Evolutionary conservation across 1,284 basidiomycete genomes (phyloP).

Genomic region (Ceratobasidium papillatum): DNA sequence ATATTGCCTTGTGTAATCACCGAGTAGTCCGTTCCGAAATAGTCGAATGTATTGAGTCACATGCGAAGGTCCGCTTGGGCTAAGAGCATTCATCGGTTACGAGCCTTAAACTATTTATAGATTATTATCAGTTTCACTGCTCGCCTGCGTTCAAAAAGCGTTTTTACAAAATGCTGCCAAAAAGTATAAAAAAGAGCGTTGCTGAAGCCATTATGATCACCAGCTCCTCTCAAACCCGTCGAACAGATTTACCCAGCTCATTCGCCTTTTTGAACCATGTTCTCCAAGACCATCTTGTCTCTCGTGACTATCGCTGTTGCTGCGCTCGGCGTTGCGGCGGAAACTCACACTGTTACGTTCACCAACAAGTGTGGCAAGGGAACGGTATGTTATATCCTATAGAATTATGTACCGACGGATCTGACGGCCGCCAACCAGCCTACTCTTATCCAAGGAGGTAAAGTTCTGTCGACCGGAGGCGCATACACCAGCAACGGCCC

Average conservation of each 20-base stretch:
- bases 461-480: conserved; percentile 49
- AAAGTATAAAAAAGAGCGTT: background rate
- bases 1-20: background rate
- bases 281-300: background rate
- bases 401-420: background rate
- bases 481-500: conserved; percentile 53
- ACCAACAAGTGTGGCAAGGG: conserved; percentile 53
- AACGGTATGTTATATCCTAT: conserved; percentile 39
- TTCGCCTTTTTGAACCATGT: background rate
- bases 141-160: too few relatives aligned
- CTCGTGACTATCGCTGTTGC: conserved; percentile 1
- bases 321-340: conserved; percentile 42
- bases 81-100: background rate
- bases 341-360: conserved; percentile 50
- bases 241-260: background rate
- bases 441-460: conserved; percentile 47
- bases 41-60: background rate
- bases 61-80: background rate
- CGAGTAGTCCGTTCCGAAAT: background rate
- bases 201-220: background rate
- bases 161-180: too few relatives aligned
- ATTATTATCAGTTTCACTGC: too few relatives aligned
- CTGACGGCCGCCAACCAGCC: too few relatives aligned
- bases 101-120: background rate
- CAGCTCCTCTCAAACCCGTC: background rate